Base-by-base conservation (phyloP, 805 yeast genomes). In the Saturnispora kantuleensis region DNA sequence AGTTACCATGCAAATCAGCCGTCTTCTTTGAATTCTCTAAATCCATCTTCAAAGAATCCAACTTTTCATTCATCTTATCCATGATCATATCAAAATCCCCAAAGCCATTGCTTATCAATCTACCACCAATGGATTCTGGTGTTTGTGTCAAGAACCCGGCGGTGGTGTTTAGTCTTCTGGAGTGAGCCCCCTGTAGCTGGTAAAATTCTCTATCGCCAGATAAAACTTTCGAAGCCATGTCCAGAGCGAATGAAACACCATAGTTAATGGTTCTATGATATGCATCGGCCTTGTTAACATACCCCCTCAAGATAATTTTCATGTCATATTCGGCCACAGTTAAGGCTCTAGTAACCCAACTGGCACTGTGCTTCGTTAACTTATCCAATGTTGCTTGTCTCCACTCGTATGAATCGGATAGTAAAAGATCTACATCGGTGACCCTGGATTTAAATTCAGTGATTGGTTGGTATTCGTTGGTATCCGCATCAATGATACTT, bases 221-320 rank as follows among this genome's bases (percentile, higher is more conserved):
- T n/a, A 79, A 64, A 10, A 86, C 73, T 4, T 74, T 60, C 4
- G 93, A 87, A 1, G 95, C 95, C 80, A 87, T 74, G 52, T 85
- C 93, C 47, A 89, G 66, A 0, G 98, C 97, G 69, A 90, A 85
- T 0, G 95, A 81, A 40, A 88, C 81, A 44, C 97, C 97, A 55
- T 74, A 79, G 46, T 84, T 81, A 35, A 84, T 73, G 2, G 51
- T 46, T 47, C 56, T 54, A 16, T 46, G 50, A 29, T 52, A 43
- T 5, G 49, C 46, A 39, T 60, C 59, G 7, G 56, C 56, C 29
- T 52, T 55, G 1, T 86, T 71, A 3, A 88, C 76, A 56, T 90
- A 93, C 0, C 82, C 69, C 55, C 85, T 93, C 39, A 93, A 68
- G 50, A 90, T 68, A 37, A 87, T 77, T 59, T 84, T 88, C 58